A percentile compares a stretch with the other conserved stretches of the same genome.
phyloP scores from a whole-genome alignment of 169 alveolate genomes.

The Plasmodium vivax region DNA sequence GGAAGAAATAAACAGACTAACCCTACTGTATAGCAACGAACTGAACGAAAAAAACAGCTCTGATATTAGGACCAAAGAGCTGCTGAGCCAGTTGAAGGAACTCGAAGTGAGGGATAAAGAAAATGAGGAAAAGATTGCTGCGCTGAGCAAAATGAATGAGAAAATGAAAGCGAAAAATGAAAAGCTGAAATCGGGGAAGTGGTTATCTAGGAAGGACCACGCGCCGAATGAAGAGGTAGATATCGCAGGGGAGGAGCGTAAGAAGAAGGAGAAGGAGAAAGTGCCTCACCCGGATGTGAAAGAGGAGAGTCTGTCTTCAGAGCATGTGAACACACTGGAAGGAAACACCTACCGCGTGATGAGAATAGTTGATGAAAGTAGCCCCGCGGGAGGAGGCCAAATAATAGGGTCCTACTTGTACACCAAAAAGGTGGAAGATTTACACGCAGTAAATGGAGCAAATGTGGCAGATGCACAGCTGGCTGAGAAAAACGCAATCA shows the following conservation, averaged over 20 bases:
- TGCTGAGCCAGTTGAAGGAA: background rate
- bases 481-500: background rate
- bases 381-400: background rate
- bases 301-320: background rate
- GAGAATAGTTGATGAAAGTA: conserved; percentile 34
- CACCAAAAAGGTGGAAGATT: conserved; percentile 22
- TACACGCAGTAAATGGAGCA: background rate
- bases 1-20: conserved; percentile 47
- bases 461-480: background rate
- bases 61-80: conserved; percentile 16
- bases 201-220: background rate
- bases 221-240: background rate
- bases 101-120: conserved; percentile 10
- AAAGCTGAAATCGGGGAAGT: background rate
- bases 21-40: conserved; percentile 40
- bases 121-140: background rate
- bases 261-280: background rate
- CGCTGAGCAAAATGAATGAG: background rate
- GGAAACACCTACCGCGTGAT: conserved; percentile 14
- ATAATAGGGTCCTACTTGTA: conserved; percentile 30
- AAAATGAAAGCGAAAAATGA: background rate
- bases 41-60: conserved; percentile 43
- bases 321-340: conserved; percentile 1
- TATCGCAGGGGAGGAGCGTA: too few species aligned
- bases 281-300: background rate